Percentiles rank a stretch among this genome's conserved stretches.
These are phyloP conservation scores for Corylus avellana DNA, from an alignment of 306 rosid genomes.

Conservation along the genomic window DNA sequence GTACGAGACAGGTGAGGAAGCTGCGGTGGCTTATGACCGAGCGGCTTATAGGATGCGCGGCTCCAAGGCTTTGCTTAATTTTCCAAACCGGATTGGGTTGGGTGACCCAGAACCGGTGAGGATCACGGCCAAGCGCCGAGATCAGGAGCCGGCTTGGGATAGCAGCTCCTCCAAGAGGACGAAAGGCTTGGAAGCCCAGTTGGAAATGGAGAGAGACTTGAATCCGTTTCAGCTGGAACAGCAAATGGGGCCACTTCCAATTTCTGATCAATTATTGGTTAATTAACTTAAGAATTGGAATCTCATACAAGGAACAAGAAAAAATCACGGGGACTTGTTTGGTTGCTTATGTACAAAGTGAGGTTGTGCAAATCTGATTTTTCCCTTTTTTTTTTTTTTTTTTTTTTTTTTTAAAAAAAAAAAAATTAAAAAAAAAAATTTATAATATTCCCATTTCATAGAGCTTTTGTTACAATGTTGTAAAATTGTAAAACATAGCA, in stretches of 20 bases:
- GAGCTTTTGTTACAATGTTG: too few relatives aligned
- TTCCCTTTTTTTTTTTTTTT: too few relatives aligned
- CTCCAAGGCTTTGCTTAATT: slow-evolving; percentile 59
- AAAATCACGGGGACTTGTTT: too few relatives aligned
- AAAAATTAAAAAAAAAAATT: too few relatives aligned
- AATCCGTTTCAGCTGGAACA: slow-evolving; percentile 3
- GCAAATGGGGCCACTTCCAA: slow-evolving; percentile 4
- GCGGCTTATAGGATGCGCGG: slow-evolving; percentile 61
- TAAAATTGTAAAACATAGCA: too few relatives aligned
- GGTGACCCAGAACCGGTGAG: slow-evolving; percentile 52
- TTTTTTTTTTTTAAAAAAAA: too few relatives aligned
- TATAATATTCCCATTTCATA: too few relatives aligned
- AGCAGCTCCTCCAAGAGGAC: slow-evolving; percentile 27
- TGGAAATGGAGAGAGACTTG: slow-evolving; percentile 9
- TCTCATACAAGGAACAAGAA: background rate
- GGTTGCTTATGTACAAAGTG: too few relatives aligned
- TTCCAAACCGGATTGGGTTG: slow-evolving; percentile 53
- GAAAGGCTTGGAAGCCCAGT: slow-evolving; percentile 22
- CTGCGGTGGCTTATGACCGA: slow-evolving; percentile 61
- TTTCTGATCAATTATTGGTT: slow-evolving; percentile 29
- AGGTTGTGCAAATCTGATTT: too few relatives aligned
- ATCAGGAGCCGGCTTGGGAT: background rate
- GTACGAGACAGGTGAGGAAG: slow-evolving; percentile 61
- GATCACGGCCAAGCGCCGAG: slow-evolving; percentile 45
- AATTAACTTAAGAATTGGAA: background rate